Evolutionary conservation across 108 stramenopile species (phyloP).

Genomic region (Stephanodiscus triporus): DNA sequence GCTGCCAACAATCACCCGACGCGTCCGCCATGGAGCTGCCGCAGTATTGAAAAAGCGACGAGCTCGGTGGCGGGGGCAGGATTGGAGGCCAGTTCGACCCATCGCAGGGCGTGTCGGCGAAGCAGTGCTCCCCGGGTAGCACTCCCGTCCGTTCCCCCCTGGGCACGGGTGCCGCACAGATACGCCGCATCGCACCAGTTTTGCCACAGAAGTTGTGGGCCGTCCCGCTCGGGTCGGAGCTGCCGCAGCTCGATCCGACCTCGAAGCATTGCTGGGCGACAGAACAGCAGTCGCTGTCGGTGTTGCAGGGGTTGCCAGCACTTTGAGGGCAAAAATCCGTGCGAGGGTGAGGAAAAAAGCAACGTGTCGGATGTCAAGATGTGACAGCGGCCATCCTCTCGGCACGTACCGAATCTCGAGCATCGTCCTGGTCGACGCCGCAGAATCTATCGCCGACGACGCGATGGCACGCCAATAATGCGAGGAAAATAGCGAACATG

Average conservation of each 20-base stretch:
- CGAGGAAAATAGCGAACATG: not conserved
- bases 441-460: slow-evolving; percentile 28
- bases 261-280: slow-evolving; percentile 22
- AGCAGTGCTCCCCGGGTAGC: slow-evolving; percentile 27
- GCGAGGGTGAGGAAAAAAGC: too few relatives aligned
- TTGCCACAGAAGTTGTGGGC: slow-evolving; percentile 34
- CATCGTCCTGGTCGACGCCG: slow-evolving; percentile 26
- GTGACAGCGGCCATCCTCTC: too few relatives aligned
- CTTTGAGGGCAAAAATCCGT: not conserved
- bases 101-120: slow-evolving; percentile 36
- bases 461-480: not conserved
- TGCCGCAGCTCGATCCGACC: slow-evolving; percentile 15
- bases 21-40: slow-evolving; percentile 28
- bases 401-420: slow-evolving; percentile 11
- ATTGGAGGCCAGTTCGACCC: not conserved
- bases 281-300: slow-evolving; percentile 31
- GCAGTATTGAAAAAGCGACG: slow-evolving; percentile 28
- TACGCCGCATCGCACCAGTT: slow-evolving; percentile 47
- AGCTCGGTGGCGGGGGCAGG: slow-evolving; percentile 1
- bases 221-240: slow-evolving; percentile 9
- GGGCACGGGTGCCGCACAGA: slow-evolving; percentile 38
- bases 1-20: slow-evolving; percentile 42
- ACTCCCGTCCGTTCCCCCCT: slow-evolving; percentile 11
- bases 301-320: slow-evolving; percentile 47
- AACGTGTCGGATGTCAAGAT: too few relatives aligned